A percentile compares a stretch with the other conserved stretches of the same genome.
Evolutionary conservation across 768 basidiomycete genomes (phyloP).

Genomic region (Rubroboletus pulcherrimus): DNA sequence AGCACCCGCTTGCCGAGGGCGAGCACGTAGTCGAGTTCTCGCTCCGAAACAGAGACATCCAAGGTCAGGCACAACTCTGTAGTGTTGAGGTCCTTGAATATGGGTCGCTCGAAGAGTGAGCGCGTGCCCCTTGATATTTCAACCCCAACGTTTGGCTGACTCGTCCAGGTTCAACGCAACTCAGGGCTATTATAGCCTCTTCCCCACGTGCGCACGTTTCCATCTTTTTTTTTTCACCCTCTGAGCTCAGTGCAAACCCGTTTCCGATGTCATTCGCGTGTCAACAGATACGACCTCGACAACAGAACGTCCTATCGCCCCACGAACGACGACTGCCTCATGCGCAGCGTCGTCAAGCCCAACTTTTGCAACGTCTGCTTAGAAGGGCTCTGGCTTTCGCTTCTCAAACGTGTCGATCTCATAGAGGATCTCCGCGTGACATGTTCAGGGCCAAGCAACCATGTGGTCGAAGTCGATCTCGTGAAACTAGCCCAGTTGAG

Average conservation of each 20-base stretch:
- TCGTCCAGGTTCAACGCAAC: constrained; percentile 52
- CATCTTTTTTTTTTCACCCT: not conserved
- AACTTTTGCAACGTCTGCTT: constrained; percentile 73
- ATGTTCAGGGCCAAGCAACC: constrained; percentile 33
- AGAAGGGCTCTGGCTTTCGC: constrained; percentile 70
- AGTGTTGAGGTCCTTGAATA: constrained; percentile 73
- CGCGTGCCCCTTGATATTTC: not conserved
- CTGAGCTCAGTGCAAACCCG: no score
- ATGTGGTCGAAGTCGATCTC: constrained; percentile 45
- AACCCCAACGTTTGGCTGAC: not conserved
- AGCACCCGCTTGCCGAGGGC: constrained; percentile 42
- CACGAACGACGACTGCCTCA: constrained; percentile 78
- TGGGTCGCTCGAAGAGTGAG: constrained; percentile 56
- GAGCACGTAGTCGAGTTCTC: constrained; percentile 57
- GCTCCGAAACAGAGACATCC: constrained; percentile 43
- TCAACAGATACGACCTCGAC: constrained; percentile 46
- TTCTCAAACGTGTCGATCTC: constrained; percentile 55
- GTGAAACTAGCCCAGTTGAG: constrained; percentile 61
- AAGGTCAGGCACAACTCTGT: constrained; percentile 68
- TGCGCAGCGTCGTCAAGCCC: constrained; percentile 67
- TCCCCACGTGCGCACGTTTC: constrained; percentile 58
- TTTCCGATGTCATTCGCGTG: not conserved
- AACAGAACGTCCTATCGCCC: constrained; percentile 74
- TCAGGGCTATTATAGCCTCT: constrained; percentile 60
- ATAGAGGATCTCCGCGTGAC: constrained; percentile 50